Evolutionary conservation across 2,329 filamentous ascomycete species (phyloP).

Genomic region (Aspergillus sp.): DNA sequence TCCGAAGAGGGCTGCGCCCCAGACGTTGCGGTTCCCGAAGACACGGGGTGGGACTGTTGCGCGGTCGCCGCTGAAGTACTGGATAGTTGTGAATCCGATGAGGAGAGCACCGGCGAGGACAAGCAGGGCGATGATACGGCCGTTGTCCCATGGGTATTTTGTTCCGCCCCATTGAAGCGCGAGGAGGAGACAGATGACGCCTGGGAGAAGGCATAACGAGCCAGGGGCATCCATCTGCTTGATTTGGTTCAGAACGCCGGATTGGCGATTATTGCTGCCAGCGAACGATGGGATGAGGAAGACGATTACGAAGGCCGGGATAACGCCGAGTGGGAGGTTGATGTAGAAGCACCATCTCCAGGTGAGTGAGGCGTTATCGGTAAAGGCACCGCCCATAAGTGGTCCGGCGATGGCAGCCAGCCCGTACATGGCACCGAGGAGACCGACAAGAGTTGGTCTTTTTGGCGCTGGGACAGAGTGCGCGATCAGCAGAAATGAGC

Average conservation of each 20-base stretch:
- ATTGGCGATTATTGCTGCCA: background rate
- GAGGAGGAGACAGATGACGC: slow-evolving; percentile 13
- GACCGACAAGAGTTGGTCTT: background rate
- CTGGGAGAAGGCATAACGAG: slow-evolving; percentile 1
- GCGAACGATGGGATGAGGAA: background rate
- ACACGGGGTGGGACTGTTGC: slow-evolving; percentile 12
- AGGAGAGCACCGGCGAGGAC: slow-evolving; percentile 6
- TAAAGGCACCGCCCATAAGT: slow-evolving; percentile 14
- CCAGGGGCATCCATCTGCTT: slow-evolving; percentile 8
- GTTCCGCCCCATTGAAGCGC: slow-evolving; percentile 17
- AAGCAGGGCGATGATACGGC: slow-evolving; percentile 10
- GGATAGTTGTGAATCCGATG: background rate
- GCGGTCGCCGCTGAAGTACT: background rate
- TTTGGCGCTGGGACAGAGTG: background rate
- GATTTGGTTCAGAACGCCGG: background rate
- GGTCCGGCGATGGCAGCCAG: slow-evolving; percentile 6
- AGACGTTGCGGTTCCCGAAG: slow-evolving; percentile 7
- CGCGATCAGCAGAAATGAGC: background rate
- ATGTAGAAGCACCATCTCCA: slow-evolving; percentile 21
- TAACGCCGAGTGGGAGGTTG: slow-evolving; percentile 15
- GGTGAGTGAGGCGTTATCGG: slow-evolving; percentile 3
- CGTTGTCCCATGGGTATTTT: slow-evolving; percentile 10
- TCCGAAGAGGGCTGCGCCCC: slow-evolving; percentile 3
- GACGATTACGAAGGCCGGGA: background rate
- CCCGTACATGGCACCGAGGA: slow-evolving; percentile 1